phyloP scores from a whole-genome alignment of 768 basidiomycete species.

The Bullera alba region DNA sequence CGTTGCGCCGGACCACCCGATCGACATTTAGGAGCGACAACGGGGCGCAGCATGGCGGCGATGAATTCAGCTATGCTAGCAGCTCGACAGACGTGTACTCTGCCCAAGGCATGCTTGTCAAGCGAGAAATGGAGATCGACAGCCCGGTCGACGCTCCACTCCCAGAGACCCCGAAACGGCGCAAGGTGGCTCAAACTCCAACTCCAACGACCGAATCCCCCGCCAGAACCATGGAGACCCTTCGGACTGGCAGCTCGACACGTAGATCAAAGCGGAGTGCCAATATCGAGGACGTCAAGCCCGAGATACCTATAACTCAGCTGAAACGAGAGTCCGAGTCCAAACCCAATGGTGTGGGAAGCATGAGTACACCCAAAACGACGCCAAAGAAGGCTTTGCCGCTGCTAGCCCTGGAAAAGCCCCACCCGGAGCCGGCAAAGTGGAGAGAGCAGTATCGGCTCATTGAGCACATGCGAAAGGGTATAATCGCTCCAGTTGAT shows the following conservation, averaged over 20 bases:
- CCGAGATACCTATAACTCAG: not conserved
- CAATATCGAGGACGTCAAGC: constrained; percentile 1
- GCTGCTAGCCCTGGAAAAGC: constrained; percentile 34
- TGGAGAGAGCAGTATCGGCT: constrained; percentile 41
- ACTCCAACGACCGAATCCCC: too few species aligned
- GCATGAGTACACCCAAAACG: constrained; percentile 23
- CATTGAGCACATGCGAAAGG: constrained; percentile 69
- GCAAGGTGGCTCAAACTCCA: too few species aligned
- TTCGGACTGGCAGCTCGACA: not conserved
- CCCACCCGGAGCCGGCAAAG: constrained; percentile 37
- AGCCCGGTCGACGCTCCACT: too few species aligned
- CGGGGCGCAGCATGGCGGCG: too few species aligned
- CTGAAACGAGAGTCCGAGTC: not conserved
- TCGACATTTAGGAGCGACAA: too few species aligned
- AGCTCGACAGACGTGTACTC: too few species aligned
- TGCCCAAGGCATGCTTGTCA: too few species aligned
- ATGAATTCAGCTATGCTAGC: too few species aligned
- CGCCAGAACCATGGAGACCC: not conserved
- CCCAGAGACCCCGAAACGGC: too few species aligned
- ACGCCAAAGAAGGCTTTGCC: constrained; percentile 30
- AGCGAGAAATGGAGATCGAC: too few species aligned
- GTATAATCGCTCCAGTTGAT: constrained; percentile 76
- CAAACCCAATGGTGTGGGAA: not conserved
- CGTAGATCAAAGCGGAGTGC: not conserved
- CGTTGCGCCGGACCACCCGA: constrained; percentile 1